Conservation (phyloP, 2,329 filamentous ascomycete genomes). For the Clonostachys sp. region DNA sequence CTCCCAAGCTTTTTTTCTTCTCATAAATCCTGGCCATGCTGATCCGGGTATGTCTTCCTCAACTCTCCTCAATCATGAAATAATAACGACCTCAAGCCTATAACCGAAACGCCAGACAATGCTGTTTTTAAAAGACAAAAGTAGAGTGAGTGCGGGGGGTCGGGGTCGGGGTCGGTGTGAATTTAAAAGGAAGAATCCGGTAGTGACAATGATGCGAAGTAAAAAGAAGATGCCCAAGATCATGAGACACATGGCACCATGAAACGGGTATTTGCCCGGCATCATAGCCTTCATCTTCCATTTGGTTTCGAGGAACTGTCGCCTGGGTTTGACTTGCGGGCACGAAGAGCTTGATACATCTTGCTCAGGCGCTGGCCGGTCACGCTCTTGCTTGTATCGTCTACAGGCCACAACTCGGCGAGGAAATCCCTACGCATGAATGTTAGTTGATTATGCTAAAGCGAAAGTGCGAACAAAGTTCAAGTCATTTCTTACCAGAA, state of each 20-base stretch:
- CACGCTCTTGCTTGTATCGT: conserved; percentile 36
- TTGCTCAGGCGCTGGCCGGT: conserved; percentile 36
- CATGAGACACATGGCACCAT: too few species aligned
- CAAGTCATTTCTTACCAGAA: conserved; percentile 39
- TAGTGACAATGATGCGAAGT: too few species aligned
- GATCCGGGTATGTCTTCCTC: too few species aligned
- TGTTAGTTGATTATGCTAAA: conserved; percentile 1
- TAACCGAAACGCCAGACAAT: conserved; percentile 13
- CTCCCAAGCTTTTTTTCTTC: too few species aligned
- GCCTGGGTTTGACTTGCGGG: neutral
- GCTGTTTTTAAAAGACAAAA: conserved; percentile 4
- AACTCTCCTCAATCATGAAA: too few species aligned
- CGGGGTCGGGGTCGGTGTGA: neutral
- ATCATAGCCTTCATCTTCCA: neutral
- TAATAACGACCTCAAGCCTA: conserved; percentile 5
- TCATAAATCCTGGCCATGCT: too few species aligned
- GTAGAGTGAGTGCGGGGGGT: neutral
- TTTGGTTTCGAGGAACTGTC: neutral
- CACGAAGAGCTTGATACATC: conserved; percentile 35
- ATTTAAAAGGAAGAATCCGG: too few species aligned
- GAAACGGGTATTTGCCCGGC: too few species aligned
- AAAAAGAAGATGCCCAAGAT: too few species aligned
- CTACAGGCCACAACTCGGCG: conserved; percentile 39
- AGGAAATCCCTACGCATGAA: conserved; percentile 32
- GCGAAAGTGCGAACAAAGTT: neutral